Conservation (phyloP, 2,329 filamentous ascomycete genomes). For the Biscogniauxia mediterranea region DNA sequence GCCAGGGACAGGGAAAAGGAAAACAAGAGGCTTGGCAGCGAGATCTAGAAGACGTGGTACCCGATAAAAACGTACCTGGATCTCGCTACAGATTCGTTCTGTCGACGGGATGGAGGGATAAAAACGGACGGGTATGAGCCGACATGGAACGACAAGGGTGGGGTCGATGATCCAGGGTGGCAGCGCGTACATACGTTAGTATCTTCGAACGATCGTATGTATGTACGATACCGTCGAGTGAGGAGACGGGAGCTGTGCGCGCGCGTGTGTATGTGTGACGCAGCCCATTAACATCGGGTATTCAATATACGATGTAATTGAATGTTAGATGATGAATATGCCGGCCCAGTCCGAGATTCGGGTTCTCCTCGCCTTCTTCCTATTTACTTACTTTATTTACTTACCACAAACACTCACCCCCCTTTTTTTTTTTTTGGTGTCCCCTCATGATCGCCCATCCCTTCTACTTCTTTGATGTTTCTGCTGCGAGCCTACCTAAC, state of each 20-base stretch:
- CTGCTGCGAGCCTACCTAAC: neutral
- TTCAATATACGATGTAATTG: neutral
- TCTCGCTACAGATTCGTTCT: neutral
- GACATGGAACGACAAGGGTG: neutral
- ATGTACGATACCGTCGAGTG: too few relatives aligned
- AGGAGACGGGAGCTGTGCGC: too few relatives aligned
- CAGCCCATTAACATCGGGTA: neutral
- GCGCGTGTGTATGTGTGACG: neutral
- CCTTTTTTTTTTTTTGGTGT: too few relatives aligned
- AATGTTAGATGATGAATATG: too few relatives aligned
- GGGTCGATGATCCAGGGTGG: too few relatives aligned
- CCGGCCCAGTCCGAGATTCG: neutral
- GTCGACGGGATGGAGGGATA: neutral
- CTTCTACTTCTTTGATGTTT: neutral
- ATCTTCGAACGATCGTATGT: neutral
- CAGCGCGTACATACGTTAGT: neutral
- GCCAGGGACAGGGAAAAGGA: neutral
- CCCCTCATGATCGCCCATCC: neutral
- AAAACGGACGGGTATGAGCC: neutral
- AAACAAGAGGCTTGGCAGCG: neutral
- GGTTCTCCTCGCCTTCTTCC: too few relatives aligned
- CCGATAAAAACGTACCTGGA: neutral
- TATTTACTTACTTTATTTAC: too few relatives aligned
- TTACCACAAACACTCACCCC: too few relatives aligned
- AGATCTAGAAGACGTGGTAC: neutral